A percentile compares a stretch with the other conserved stretches of the same genome.
These are phyloP conservation scores for Aspergillus sclerotialis DNA, from an alignment of 2,329 filamentous ascomycete species.

Conservation along the genomic window DNA sequence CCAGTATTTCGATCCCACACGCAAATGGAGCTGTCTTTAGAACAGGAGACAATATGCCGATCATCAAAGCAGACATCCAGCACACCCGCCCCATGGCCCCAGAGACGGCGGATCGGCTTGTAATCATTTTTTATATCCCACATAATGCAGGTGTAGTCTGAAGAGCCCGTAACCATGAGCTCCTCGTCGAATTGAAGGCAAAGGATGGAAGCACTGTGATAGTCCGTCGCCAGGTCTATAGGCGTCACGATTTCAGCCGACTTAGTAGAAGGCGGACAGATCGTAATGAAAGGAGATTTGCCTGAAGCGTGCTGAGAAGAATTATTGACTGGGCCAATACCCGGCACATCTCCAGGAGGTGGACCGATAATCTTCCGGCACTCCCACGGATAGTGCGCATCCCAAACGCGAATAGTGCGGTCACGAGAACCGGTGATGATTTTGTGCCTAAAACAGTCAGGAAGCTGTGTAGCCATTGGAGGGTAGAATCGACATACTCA, in stretches of 20 bases:
- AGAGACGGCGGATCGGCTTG: slow-evolving; percentile 69
- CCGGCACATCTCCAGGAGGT: slow-evolving; percentile 49
- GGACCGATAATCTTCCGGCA: slow-evolving; percentile 80
- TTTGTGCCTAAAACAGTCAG: slow-evolving; percentile 61
- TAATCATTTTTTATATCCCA: slow-evolving; percentile 78
- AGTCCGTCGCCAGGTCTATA: slow-evolving; percentile 38
- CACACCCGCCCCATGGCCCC: slow-evolving; percentile 76
- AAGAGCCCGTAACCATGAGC: slow-evolving; percentile 92
- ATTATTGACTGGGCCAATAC: slow-evolving; percentile 40
- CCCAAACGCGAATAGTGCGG: slow-evolving; percentile 92
- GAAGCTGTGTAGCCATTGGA: slow-evolving; percentile 1
- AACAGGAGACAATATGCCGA: slow-evolving; percentile 90
- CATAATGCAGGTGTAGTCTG: slow-evolving; percentile 83
- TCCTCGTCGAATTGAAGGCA: slow-evolving; percentile 91
- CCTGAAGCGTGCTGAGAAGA: slow-evolving; percentile 35
- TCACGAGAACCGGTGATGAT: slow-evolving; percentile 96
- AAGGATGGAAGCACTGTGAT: slow-evolving; percentile 87
- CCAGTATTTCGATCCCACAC: slow-evolving; percentile 87
- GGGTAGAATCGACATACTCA: slow-evolving; percentile 54
- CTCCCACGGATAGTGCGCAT: slow-evolving; percentile 72
- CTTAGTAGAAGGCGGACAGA: slow-evolving; percentile 46
- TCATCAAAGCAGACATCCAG: slow-evolving; percentile 91
- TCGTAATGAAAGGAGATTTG: slow-evolving; percentile 38
- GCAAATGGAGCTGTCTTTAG: slow-evolving; percentile 89
- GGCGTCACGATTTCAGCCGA: slow-evolving; percentile 46